Evolutionary conservation across 2,329 filamentous ascomycete genomes (phyloP), one percentile per base, ranked within the genome.

Genomic region (Furcasterigmium furcatum): DNA sequence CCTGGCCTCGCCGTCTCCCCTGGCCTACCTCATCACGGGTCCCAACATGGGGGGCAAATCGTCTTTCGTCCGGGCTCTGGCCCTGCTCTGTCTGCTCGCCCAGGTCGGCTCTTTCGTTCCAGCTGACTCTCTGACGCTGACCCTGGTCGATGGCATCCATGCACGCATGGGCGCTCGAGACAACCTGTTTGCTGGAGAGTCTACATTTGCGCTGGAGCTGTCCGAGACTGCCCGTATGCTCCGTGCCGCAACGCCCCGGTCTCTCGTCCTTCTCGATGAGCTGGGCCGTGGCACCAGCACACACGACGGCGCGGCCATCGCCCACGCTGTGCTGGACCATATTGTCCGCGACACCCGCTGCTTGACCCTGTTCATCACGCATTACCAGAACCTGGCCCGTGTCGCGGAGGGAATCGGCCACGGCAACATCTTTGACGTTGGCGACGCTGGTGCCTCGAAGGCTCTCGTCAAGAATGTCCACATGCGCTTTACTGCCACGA

Each of bases 21-120:
- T 88, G 6, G 89, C 90, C 3, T 80, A 96, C 55, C 84, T 97
- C 46, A 85, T 99, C 57, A 99, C 94, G 0, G 94, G 94, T 0
- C 94, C 94, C 24, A 99, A 99, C 70, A 99, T 99, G 94, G 94
- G 94, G 58, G 94, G 94, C 46, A 99, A 99, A 63, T 96, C 90
- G n/a, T 94, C 87, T 47, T 99, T 96, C 64, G 92, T 99, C 19
- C 89, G 94, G 44, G 88, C 91, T 54, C 84, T 95, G 38, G 92
- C 94, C 9, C 81, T 99, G 7, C 90, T 97, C 51, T 81, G 87
- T 40, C 91, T 99, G 58, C 91, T 99, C 72, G 91, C 90, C 8
- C 94, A 99, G 62, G 87, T 96, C 52, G 94, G 94, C 42, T 95
- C 88, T 30, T 99, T 91, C 64, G 91, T 99, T 1, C 94, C 94